phyloP scores from a whole-genome alignment of 2,329 filamentous ascomycete genomes.

The Cladosporium phlei region DNA sequence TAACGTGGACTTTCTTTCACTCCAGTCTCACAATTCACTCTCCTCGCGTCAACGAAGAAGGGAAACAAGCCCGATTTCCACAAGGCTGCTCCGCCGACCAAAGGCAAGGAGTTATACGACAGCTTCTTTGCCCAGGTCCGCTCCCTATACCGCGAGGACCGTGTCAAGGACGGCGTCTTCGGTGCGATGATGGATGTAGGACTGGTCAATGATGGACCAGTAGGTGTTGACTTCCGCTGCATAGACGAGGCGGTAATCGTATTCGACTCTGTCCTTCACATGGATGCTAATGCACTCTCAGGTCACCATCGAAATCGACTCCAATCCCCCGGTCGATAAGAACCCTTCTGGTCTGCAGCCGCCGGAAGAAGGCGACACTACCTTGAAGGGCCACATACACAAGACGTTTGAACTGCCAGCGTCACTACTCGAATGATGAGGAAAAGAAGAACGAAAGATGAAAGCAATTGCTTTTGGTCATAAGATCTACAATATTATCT shows the following conservation, averaged over 20 bases:
- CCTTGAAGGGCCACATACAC: conserved; percentile 29
- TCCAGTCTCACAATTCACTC: conserved; percentile 91
- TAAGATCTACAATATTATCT: conserved; percentile 13
- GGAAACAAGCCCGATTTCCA: conserved; percentile 95
- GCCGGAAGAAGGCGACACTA: conserved; percentile 25
- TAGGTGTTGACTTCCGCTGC: conserved; percentile 58
- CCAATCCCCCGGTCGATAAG: conserved; percentile 40
- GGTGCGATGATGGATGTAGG: conserved; percentile 99
- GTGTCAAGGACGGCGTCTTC: conserved; percentile 91
- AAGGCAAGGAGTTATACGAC: conserved; percentile 77
- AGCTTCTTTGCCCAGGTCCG: conserved; percentile 75
- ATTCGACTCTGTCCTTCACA: neutral
- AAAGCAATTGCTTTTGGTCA: conserved; percentile 1
- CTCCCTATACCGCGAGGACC: conserved; percentile 64
- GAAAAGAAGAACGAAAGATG: neutral
- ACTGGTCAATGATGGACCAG: conserved; percentile 77
- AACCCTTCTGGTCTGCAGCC: conserved; percentile 28
- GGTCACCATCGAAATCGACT: conserved; percentile 48
- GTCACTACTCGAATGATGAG: conserved; percentile 31
- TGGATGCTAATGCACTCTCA: conserved; percentile 19
- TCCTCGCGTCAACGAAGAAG: conserved; percentile 90
- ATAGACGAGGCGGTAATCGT: conserved; percentile 51
- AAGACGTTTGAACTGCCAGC: conserved; percentile 33
- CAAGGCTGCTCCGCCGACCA: conserved; percentile 70
- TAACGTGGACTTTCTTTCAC: neutral